These are phyloP conservation scores for Kokia cookei DNA, from an alignment of 441 rosid species.

Conservation along the genomic window DNA sequence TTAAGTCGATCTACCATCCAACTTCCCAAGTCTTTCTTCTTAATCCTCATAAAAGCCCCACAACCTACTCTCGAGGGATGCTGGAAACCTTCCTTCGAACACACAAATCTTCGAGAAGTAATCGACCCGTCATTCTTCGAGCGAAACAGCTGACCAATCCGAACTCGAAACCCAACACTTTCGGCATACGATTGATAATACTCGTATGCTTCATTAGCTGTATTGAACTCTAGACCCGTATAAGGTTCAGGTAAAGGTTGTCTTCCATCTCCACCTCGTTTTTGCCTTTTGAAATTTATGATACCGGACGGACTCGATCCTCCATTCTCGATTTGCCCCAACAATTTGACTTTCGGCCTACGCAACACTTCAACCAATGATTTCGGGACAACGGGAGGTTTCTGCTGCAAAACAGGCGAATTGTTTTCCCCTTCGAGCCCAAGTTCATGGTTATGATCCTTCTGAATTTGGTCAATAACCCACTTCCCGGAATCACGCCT, in stretches of 20 bases:
- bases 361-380: conserved; percentile 33
- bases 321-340: conserved; percentile 36
- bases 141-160: conserved; percentile 83
- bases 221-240: conserved; percentile 52
- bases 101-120: conserved; percentile 82
- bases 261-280: conserved; percentile 41
- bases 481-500: conserved; percentile 74
- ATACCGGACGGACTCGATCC: conserved; percentile 39
- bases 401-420: conserved; percentile 21
- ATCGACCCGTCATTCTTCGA: conserved; percentile 78
- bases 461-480: conserved; percentile 74
- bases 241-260: conserved; percentile 41
- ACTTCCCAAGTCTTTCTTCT: conserved; percentile 64
- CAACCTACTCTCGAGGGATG: conserved; percentile 93
- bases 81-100: conserved; percentile 92
- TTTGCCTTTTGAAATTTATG: conserved; percentile 49
- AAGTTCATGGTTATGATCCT: conserved; percentile 82
- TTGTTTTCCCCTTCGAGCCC: conserved; percentile 30
- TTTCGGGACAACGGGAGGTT: conserved; percentile 31
- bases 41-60: conserved; percentile 90
- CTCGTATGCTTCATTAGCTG: conserved; percentile 72
- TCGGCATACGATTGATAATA: conserved; percentile 65
- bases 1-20: conserved; percentile 84
- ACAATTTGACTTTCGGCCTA: conserved; percentile 43
- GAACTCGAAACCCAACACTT: conserved; percentile 63